phyloP scores from a whole-genome alignment of 805 yeast genomes.

The Deakozyma indianensis region DNA sequence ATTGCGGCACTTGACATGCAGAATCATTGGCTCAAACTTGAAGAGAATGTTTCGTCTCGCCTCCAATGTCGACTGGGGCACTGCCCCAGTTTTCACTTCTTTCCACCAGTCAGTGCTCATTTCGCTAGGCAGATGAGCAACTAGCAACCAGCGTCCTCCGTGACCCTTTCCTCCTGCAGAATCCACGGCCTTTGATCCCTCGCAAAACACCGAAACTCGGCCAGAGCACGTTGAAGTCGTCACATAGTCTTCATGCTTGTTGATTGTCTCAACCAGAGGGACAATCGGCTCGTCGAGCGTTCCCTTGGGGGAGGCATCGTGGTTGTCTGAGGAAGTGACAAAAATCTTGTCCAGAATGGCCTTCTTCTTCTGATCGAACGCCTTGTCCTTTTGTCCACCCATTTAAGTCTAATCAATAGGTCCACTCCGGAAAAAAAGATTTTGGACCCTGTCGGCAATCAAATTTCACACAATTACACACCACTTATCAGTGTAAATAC shows the following conservation, averaged over 20 bases:
- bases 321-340: neutral
- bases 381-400: neutral
- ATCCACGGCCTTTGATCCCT: constrained; percentile 39
- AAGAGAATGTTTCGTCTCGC: constrained; percentile 49
- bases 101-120: constrained; percentile 14
- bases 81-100: neutral
- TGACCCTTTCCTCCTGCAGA: constrained; percentile 73
- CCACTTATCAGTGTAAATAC: neutral
- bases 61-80: constrained; percentile 16
- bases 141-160: constrained; percentile 74
- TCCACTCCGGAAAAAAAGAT: neutral
- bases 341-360: neutral
- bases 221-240: constrained; percentile 88
- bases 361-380: neutral
- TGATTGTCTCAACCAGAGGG: constrained; percentile 59
- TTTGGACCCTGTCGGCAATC: neutral
- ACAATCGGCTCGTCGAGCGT: constrained; percentile 60
- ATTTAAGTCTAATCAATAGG: neutral
- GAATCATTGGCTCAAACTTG: constrained; percentile 75
- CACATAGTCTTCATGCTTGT: constrained; percentile 49
- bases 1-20: constrained; percentile 70
- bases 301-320: constrained; percentile 57
- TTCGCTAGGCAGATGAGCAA: constrained; percentile 42
- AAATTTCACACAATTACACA: neutral
- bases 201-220: constrained; percentile 66